A percentile compares a stretch with the other conserved stretches of the same genome.
Evolutionary conservation across 1,284 basidiomycete genomes (phyloP).

Genomic region (Sporisorium graminicola): DNA sequence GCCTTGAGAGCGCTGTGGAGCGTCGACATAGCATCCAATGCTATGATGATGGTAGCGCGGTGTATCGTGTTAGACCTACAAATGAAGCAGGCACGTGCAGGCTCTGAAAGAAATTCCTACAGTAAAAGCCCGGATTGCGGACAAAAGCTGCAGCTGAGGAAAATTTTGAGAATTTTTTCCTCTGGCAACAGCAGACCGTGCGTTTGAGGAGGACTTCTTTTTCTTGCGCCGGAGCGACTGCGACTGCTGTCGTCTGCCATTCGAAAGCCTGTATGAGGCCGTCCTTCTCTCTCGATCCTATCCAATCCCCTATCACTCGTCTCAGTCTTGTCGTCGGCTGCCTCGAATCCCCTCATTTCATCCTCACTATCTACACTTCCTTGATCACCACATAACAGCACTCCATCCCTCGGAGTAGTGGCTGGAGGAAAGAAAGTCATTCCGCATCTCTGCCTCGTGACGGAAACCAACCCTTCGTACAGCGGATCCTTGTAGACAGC

Average conservation of each 20-base stretch:
- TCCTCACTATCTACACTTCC: neutral
- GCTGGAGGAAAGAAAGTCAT: neutral
- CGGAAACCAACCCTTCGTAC: neutral
- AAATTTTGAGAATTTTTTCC: constrained; percentile 49
- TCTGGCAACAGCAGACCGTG: constrained; percentile 11
- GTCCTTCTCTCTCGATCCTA: neutral
- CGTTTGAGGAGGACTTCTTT: neutral
- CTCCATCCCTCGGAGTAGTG: neutral
- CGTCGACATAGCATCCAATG: neutral
- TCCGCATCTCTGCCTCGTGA: neutral
- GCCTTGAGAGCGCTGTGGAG: neutral
- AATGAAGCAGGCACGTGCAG: constrained; percentile 7
- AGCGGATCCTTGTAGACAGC: neutral
- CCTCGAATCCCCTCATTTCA: neutral
- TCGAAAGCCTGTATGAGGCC: neutral
- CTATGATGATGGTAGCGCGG: too few relatives aligned
- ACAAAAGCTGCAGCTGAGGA: constrained; percentile 8
- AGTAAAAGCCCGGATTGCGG: constrained; percentile 33
- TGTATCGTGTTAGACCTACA: constrained; percentile 1
- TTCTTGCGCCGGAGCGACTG: too few relatives aligned
- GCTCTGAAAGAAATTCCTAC: neutral
- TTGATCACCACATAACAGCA: neutral
- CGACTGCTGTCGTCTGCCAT: constrained; percentile 5
- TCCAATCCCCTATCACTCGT: neutral
- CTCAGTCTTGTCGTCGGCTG: constrained; percentile 8